These are phyloP conservation scores for Penicillium sp. DNA, from an alignment of 2,329 filamentous ascomycete genomes.

Conservation along the genomic window DNA sequence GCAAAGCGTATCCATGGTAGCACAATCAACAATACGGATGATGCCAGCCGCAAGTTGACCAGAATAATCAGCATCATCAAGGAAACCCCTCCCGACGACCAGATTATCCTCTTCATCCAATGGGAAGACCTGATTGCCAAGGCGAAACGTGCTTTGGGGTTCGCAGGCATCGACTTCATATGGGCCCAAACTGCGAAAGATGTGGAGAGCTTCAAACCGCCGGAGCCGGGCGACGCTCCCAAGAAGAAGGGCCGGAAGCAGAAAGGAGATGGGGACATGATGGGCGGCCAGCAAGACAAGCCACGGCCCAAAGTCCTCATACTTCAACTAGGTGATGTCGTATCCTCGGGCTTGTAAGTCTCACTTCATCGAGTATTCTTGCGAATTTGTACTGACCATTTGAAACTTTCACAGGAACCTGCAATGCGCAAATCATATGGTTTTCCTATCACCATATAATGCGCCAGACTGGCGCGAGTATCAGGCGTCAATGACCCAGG, in stretches of 20 bases:
- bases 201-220: slow-evolving; percentile 20
- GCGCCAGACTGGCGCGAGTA: slow-evolving; percentile 51
- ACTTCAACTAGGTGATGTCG: slow-evolving; percentile 53
- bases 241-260: slow-evolving; percentile 30
- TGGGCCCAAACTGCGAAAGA: slow-evolving; percentile 30
- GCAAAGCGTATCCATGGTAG: slow-evolving; percentile 38
- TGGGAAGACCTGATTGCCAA: slow-evolving; percentile 45
- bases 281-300: background rate
- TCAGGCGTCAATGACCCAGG: slow-evolving; percentile 57
- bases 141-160: slow-evolving; percentile 26
- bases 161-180: slow-evolving; percentile 30
- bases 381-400: slow-evolving; percentile 8
- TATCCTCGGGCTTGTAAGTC: slow-evolving; percentile 58
- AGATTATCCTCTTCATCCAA: slow-evolving; percentile 55
- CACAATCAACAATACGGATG: background rate
- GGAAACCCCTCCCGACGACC: slow-evolving; percentile 42
- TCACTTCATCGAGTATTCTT: background rate
- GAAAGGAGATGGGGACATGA: background rate
- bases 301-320: slow-evolving; percentile 48
- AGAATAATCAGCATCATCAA: slow-evolving; percentile 45
- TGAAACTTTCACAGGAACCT: slow-evolving; percentile 49
- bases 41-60: slow-evolving; percentile 47
- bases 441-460: slow-evolving; percentile 58
- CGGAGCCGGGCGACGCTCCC: background rate
- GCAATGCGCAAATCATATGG: slow-evolving; percentile 59